Percentiles rank a stretch among this genome's conserved stretches.
Evolutionary conservation across 2,329 filamentous ascomycete species (phyloP).

Genomic region (Alternaria infectoria): DNA sequence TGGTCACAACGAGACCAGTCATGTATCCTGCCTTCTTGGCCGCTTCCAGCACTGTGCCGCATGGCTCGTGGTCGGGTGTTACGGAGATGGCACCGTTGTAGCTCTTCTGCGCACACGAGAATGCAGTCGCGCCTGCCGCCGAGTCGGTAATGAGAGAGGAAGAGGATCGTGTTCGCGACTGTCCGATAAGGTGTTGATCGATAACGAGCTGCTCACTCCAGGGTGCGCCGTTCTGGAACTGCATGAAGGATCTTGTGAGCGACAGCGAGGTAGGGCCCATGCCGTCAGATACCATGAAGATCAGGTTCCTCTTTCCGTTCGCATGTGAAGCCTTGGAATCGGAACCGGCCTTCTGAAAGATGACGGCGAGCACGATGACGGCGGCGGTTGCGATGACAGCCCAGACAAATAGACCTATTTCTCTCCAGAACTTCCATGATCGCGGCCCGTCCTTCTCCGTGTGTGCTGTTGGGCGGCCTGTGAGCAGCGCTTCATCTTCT

Average conservation of each 20-base stretch:
- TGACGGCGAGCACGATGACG: constrained; percentile 80
- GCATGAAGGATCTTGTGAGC: constrained; percentile 84
- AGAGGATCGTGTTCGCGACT: constrained; percentile 82
- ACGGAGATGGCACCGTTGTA: constrained; percentile 97
- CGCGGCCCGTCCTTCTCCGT: constrained; percentile 35
- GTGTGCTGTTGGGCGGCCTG: constrained; percentile 56
- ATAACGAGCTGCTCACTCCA: constrained; percentile 77
- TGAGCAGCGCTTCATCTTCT: constrained; percentile 68
- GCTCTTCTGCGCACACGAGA: constrained; percentile 89
- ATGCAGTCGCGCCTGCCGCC: constrained; percentile 95
- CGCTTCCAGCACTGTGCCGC: constrained; percentile 91
- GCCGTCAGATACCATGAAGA: constrained; percentile 99
- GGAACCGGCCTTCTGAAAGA: constrained; percentile 68
- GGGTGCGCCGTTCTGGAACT: constrained; percentile 75
- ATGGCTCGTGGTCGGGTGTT: constrained; percentile 82
- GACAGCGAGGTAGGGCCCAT: constrained; percentile 95
- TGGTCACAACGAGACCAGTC: constrained; percentile 94
- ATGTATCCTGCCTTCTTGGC: constrained; percentile 90
- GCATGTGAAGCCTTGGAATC: constrained; percentile 43
- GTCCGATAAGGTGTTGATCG: constrained; percentile 89
- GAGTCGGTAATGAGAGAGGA: constrained; percentile 91
- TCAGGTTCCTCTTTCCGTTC: constrained; percentile 81
- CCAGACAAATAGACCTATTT: constrained; percentile 81
- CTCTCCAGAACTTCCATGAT: constrained; percentile 68
- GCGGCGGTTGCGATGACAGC: constrained; percentile 78